Conservation (phyloP, 495 filamentous ascomycete genomes). For the Astrocystis sublimbata region DNA sequence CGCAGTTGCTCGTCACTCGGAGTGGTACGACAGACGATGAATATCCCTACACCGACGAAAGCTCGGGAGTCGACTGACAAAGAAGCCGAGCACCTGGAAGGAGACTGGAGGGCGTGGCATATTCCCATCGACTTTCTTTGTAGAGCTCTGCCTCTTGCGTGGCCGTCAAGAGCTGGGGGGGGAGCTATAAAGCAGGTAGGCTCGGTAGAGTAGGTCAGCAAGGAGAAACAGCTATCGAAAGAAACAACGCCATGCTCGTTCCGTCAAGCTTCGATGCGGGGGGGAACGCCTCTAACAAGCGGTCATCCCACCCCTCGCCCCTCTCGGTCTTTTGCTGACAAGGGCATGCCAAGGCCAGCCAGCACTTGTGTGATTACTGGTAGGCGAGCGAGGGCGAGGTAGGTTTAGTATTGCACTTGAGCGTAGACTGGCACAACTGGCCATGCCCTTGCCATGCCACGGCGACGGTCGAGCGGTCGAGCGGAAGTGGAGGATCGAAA, state of each 20-base stretch:
- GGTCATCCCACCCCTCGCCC: background rate
- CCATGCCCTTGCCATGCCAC: too few relatives aligned
- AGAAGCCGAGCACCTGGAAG: too few relatives aligned
- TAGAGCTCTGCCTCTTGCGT: background rate
- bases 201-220: background rate
- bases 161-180: background rate
- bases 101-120: background rate
- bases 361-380: background rate
- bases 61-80: background rate
- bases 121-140: background rate
- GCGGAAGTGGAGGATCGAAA: constrained; percentile 27
- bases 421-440: background rate
- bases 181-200: background rate
- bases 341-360: constrained; percentile 10
- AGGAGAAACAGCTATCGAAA: background rate
- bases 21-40: background rate
- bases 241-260: constrained; percentile 5
- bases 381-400: too few relatives aligned
- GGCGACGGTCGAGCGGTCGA: constrained; percentile 30
- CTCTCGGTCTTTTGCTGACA: background rate
- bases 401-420: constrained; percentile 4
- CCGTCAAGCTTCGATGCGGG: constrained; percentile 2
- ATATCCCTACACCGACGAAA: background rate
- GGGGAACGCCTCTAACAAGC: constrained; percentile 15
- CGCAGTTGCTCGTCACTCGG: background rate